Evolutionary conservation across 2,329 filamentous ascomycete genomes (phyloP).

Genomic region (Furcasterigmium furcatum): DNA sequence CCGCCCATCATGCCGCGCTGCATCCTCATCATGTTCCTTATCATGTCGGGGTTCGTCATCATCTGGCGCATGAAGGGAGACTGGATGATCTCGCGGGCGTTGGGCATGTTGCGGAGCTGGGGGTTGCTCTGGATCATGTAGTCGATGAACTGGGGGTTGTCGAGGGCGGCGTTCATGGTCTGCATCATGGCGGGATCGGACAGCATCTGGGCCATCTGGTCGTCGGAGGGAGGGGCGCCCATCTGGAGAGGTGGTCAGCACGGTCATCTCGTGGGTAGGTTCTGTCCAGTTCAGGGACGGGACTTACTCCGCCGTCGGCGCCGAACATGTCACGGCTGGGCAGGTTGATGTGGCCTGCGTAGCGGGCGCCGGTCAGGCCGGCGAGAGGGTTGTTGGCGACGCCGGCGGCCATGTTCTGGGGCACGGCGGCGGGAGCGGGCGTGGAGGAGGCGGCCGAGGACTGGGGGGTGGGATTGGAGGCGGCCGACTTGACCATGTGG

Average conservation of each 20-base stretch:
- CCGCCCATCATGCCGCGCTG: slow-evolving; percentile 64
- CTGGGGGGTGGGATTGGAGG: slow-evolving; percentile 66
- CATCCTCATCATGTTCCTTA: slow-evolving; percentile 81
- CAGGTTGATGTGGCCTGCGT: slow-evolving; percentile 86
- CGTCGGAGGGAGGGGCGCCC: slow-evolving; percentile 79
- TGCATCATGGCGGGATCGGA: slow-evolving; percentile 84
- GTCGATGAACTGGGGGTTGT: slow-evolving; percentile 91
- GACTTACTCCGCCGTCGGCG: slow-evolving; percentile 85
- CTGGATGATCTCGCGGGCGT: slow-evolving; percentile 79
- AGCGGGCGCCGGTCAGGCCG: slow-evolving; percentile 86
- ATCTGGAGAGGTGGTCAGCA: slow-evolving; percentile 61
- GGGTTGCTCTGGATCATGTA: slow-evolving; percentile 94
- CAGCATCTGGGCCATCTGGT: slow-evolving; percentile 80
- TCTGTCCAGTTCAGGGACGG: not conserved
- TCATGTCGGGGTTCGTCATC: slow-evolving; percentile 85
- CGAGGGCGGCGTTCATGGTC: slow-evolving; percentile 89
- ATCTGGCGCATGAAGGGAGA: slow-evolving; percentile 87
- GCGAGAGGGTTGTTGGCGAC: slow-evolving; percentile 87
- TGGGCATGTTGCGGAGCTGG: slow-evolving; percentile 69
- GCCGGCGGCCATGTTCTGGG: slow-evolving; percentile 76
- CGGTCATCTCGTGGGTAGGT: too few relatives aligned
- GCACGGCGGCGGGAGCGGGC: slow-evolving; percentile 57
- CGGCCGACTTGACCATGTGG: slow-evolving; percentile 93
- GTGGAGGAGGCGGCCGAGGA: slow-evolving; percentile 36
- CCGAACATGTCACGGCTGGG: slow-evolving; percentile 88